Base-by-base conservation (phyloP, 495 filamentous ascomycete species). In the Penicillium steckii region DNA sequence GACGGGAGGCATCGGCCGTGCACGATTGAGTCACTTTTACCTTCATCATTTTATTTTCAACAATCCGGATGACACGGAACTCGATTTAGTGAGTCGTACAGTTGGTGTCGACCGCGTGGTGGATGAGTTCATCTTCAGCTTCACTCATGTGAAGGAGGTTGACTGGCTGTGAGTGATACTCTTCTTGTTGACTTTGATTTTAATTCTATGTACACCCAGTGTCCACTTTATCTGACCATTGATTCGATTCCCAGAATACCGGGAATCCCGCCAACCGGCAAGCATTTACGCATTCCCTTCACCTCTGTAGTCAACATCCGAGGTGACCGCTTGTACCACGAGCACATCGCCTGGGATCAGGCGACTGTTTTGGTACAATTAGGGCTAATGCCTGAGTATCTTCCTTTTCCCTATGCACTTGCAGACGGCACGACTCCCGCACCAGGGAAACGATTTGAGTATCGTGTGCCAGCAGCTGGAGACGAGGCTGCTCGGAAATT, bases 331-430 rank as follows among this genome's bases (percentile, higher is more conserved):
- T 66, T 95, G 4, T 90, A 84, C 59, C 84, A 89, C 59, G 90
- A 96, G 66, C 85, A 92, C 55, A 87, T 93, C 25, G 80, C 85
- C 45, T 95, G 90, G 89, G 91, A 95, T 62, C 90, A 95, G 63
- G 87, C 84, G 0, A 85, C 81, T 2, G 85, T 90, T 7, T 71
- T 96, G 1, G 73, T 81, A 25, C 90, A 95, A 65, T 68, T 90
- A 0, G 88, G 88, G 0, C 58, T 94, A 24, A 62, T 95, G 48
- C 80, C 87, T 69, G 82, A 60, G 60, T 85, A 71, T 69, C 67
- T 78, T 1, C 75, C 80, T 8, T 86, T 80, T 46, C 81, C 83
- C 7, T 82, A 85, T 58, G 48, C 73, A 0, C 48, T 83, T 2
- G 68, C 77, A 0, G 68, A 65, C 38, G 79, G 74, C 4, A 47